Evolutionary conservation across 75 land plant genomes (phyloP), one percentile per base, ranked within the genome.

Genomic region (Picea sitchensis): DNA sequence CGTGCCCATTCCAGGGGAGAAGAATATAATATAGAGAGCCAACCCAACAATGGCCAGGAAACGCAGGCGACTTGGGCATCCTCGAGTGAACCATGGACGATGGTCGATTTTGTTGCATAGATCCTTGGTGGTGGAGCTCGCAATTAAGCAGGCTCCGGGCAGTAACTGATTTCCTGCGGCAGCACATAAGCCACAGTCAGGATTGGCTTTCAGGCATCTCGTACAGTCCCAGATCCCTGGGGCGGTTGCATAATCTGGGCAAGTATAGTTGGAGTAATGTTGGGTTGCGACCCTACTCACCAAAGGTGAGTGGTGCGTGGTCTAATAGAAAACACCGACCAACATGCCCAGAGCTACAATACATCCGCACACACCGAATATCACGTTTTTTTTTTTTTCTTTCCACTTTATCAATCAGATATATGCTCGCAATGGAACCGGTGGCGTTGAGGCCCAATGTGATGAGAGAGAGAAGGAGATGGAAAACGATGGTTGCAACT

Each of bases 371-470:
- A 85, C 54, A 23, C 85, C 79, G 14, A 56, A 11, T 74, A 85
- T 13, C 58, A 76, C 17, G 15, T 62, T 76, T 7, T 81, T 76
- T 31, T 11, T 62, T 76, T 7, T 81, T 76, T 31, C 87, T 82
- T 4, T 84, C 98, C 58, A 80, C 76, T 59, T 91, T 81, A 79
- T 95, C 95, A 5, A n/a, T 94, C 96, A 82, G 85, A 90, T 20
- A 21, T 0, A 64, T 64, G 14, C 67, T 64, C 67, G 14, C 23
- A 64, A 64, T 64, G 12, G 67, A 0, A 1, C 3, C 23, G 67
- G 18, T n/a, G 2, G 23, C 5, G 18, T 64, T 64, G 18, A 64
- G 23, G 20, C 23, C 67, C 2, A 4, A 64, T 64, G 67, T 64
- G 67, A 64, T n/a, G 9, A 64, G 67, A 64, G 67, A 64, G 8